Evolutionary conservation across 148 eudicot genomes (phyloP), one percentile per base, ranked within the genome.

Genomic region (Talinum fruticosum): DNA sequence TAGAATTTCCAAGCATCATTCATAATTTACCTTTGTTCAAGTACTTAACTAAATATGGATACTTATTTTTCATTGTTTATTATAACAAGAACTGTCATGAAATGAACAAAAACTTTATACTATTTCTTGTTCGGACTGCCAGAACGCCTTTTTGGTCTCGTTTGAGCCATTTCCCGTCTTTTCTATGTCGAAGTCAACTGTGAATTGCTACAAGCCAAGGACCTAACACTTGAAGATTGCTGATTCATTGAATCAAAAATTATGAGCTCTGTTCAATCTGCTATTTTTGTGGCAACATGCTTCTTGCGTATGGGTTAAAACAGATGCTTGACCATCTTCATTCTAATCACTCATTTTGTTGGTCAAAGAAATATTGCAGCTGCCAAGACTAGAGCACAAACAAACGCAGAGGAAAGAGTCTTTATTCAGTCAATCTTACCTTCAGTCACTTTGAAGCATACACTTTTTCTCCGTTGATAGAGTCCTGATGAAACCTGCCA

Each of bases 371-470:
- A 67, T 79, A 49, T 59, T 81, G 66, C 82, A 90, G 94, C 92
- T 92, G 66, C 97, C 94, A 65, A 8, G 47, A 41, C 12, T 41
- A 41, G 13, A 41, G 47, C 14, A 41, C 47, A 41, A 41, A 41
- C 12, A 41, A 41, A 41, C 13, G 8, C 47, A 41, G 14, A 41
- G 1, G 13, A 8, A 14, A 2, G 47, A 41, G 47, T 41, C 93
- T 92, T 75, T 92, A 88, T 82, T 71, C 90, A 53, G 82, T 41
- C 88, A 86, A 84, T 36, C 88, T 84, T 85, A 85, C 88, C 28
- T 92, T 88, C 72, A 81, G 72, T 30, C 85, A 83, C 79, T 90
- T 92, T 73, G 90, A 90, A 90, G 97, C n/a, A 19, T n/a, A 29
- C 18, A 16, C 7, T 59, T 24, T 59, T 59, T 59, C 29, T 59